Evolutionary conservation across 345 rosid genomes (phyloP).

Genomic region (Melastoma malabathricum): DNA sequence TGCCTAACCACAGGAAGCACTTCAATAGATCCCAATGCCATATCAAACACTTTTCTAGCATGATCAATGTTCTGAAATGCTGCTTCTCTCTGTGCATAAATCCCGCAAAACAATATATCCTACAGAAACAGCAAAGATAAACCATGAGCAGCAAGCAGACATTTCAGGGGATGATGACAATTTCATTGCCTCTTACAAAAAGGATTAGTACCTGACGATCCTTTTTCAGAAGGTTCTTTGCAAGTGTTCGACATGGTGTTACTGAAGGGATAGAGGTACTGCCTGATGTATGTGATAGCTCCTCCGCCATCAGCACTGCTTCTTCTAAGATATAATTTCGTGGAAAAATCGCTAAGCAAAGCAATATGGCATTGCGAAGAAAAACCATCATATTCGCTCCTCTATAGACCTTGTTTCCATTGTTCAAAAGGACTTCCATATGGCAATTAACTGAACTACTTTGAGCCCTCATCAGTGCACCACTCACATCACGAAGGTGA

Average conservation of each 20-base stretch:
- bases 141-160: neutral
- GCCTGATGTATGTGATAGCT: slow-evolving; percentile 44
- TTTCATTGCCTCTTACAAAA: slow-evolving; percentile 1
- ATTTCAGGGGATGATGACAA: no score
- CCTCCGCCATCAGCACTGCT: slow-evolving; percentile 87
- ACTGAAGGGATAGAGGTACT: slow-evolving; percentile 37
- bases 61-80: slow-evolving; percentile 63
- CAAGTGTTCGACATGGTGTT: slow-evolving; percentile 70
- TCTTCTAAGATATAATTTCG: slow-evolving; percentile 66
- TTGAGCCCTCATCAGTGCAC: slow-evolving; percentile 17
- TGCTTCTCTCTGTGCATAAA: slow-evolving; percentile 90
- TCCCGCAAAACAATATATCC: slow-evolving; percentile 92
- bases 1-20: slow-evolving; percentile 58
- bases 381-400: slow-evolving; percentile 56
- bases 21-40: slow-evolving; percentile 75
- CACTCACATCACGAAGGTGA: slow-evolving; percentile 35
- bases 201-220: slow-evolving; percentile 68
- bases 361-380: slow-evolving; percentile 71
- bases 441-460: slow-evolving; percentile 18
- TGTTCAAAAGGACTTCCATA: slow-evolving; percentile 35
- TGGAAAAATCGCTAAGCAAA: slow-evolving; percentile 65
- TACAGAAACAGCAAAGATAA: slow-evolving; percentile 14
- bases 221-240: slow-evolving; percentile 75
- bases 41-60: slow-evolving; percentile 86
- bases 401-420: slow-evolving; percentile 31